Evolutionary conservation across 1,284 basidiomycete genomes (phyloP).

Genomic region (Coriolopsis trogii): DNA sequence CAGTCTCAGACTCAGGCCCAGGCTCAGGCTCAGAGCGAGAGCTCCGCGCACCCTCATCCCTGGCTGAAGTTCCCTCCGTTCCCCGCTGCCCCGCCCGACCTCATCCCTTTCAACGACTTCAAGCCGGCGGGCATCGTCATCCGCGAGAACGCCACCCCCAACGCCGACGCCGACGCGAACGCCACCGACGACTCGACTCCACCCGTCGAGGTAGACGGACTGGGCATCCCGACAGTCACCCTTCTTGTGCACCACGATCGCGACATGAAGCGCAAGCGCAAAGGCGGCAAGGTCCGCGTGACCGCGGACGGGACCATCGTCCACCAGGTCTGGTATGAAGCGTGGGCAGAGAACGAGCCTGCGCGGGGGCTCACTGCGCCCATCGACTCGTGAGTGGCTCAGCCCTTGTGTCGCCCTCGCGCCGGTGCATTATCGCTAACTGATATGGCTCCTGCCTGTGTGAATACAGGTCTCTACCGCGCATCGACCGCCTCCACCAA

Average conservation of each 20-base stretch:
- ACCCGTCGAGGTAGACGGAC: slow-evolving; percentile 60
- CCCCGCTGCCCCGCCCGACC: slow-evolving; percentile 48
- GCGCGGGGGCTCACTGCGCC: slow-evolving; percentile 28
- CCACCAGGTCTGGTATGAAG: slow-evolving; percentile 59
- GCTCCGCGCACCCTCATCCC: no score
- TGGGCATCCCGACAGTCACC: slow-evolving; percentile 65
- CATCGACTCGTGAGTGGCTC: slow-evolving; percentile 48
- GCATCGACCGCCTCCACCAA: slow-evolving; percentile 56
- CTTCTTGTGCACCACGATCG: slow-evolving; percentile 52
- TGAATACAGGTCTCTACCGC: slow-evolving; percentile 39
- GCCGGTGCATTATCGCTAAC: no score
- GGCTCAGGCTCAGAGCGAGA: no score
- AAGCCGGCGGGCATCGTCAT: slow-evolving; percentile 61
- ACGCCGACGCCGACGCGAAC: neutral
- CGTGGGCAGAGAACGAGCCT: slow-evolving; percentile 62
- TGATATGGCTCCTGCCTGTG: neutral
- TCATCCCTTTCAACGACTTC: slow-evolving; percentile 63
- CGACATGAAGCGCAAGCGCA: slow-evolving; percentile 45
- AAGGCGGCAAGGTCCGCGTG: slow-evolving; percentile 26
- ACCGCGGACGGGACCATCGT: slow-evolving; percentile 24
- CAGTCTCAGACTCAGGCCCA: no score
- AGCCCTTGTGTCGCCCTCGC: neutral
- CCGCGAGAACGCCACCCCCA: slow-evolving; percentile 8
- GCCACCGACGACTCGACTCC: neutral
- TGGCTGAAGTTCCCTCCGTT: slow-evolving; percentile 60